Conservation (phyloP, 352 stramenopile species). For the Globisporangium heterothallicum region DNA sequence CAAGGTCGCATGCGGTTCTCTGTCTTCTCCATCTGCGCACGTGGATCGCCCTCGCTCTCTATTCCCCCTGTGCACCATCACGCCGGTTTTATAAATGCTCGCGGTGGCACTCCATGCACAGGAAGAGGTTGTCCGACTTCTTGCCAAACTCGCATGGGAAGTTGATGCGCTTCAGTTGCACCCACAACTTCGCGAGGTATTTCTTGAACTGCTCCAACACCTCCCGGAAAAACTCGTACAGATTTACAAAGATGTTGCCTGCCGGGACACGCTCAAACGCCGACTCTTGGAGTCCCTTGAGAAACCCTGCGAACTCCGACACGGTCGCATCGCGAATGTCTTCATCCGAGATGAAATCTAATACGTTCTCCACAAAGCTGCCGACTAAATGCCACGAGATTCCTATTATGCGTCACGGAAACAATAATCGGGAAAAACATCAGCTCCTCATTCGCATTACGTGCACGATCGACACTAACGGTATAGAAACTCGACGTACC, state of each 20-base stretch:
- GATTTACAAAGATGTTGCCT: conserved; percentile 57
- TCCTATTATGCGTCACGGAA: conserved; percentile 8
- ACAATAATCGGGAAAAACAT: no score
- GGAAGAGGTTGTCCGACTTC: conserved; percentile 66
- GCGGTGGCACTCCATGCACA: conserved; percentile 82
- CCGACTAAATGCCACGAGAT: conserved; percentile 63
- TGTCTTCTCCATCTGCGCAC: no score
- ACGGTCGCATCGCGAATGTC: conserved; percentile 66
- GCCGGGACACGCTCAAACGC: conserved; percentile 18
- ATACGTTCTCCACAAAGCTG: conserved; percentile 54
- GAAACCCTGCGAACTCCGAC: conserved; percentile 52
- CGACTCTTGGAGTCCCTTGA: conserved; percentile 30
- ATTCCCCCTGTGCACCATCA: background rate
- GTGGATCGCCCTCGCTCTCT: background rate
- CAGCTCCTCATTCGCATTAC: no score
- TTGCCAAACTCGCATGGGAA: conserved; percentile 80
- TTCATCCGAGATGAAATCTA: conserved; percentile 67
- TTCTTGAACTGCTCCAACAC: conserved; percentile 62
- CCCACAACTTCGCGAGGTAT: conserved; percentile 56
- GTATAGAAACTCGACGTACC: conserved; percentile 12
- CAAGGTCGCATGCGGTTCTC: no score
- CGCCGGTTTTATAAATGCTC: conserved; percentile 51
- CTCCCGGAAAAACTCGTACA: conserved; percentile 59
- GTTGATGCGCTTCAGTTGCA: conserved; percentile 44
- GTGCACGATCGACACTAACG: no score